phyloP scores from a whole-genome alignment of 805 yeast genomes.

The Ogataea corticis region DNA sequence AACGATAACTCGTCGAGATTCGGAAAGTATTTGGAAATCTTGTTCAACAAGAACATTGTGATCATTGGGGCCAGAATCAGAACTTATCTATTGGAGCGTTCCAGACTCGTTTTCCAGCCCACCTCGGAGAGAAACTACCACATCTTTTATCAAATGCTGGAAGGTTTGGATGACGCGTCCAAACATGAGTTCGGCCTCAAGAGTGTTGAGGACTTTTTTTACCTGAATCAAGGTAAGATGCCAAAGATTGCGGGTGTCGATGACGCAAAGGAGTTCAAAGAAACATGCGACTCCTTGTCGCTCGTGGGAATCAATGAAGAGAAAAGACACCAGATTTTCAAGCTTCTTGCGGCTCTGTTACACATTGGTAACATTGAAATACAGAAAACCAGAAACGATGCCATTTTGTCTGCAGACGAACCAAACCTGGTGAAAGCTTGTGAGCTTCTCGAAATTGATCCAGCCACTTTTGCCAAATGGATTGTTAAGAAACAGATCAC shows the following conservation, averaged over 20 bases:
- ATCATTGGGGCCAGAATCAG: constrained; percentile 94
- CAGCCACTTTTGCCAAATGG: constrained; percentile 82
- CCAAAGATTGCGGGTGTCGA: constrained; percentile 73
- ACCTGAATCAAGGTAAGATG: constrained; percentile 86
- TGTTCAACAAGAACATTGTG: constrained; percentile 70
- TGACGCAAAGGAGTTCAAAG: constrained; percentile 74
- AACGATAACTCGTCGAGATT: constrained; percentile 97
- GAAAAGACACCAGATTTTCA: constrained; percentile 68
- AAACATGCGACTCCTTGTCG: constrained; percentile 72
- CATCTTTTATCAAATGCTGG: constrained; percentile 85
- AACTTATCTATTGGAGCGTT: constrained; percentile 89
- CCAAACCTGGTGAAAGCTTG: constrained; percentile 81
- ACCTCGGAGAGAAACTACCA: constrained; percentile 90
- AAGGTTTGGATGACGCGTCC: constrained; percentile 62
- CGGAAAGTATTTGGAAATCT: constrained; percentile 91
- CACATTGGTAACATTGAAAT: constrained; percentile 93
- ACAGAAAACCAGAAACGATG: constrained; percentile 80
- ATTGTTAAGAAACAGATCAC: constrained; percentile 86
- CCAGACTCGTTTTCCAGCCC: constrained; percentile 93
- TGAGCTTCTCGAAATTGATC: constrained; percentile 78
- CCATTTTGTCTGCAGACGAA: constrained; percentile 80
- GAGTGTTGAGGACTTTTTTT: constrained; percentile 67
- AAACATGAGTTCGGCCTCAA: constrained; percentile 62
- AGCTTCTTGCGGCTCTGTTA: constrained; percentile 80
- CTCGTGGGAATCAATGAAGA: constrained; percentile 71